These are phyloP conservation scores for Curvularia spicifera DNA, from an alignment of 2,329 filamentous ascomycete genomes.

Conservation along the genomic window DNA sequence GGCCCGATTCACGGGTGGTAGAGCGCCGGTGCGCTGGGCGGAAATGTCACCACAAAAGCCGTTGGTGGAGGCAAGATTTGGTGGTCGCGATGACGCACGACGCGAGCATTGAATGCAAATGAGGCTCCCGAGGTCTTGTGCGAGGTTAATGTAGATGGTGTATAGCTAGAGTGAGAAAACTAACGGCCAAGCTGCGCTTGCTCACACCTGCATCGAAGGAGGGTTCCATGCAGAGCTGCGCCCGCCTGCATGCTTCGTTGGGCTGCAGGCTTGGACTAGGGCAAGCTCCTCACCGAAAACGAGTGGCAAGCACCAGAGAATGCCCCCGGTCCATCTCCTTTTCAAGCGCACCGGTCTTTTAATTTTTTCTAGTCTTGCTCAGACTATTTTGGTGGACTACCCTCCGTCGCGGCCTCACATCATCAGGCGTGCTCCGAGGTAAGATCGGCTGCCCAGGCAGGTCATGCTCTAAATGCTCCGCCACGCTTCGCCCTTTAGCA, in stretches of 20 bases:
- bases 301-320: neutral
- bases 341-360: neutral
- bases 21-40: conserved; percentile 4
- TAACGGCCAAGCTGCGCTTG: neutral
- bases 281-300: neutral
- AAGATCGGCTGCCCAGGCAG: conserved; percentile 6
- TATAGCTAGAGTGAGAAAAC: neutral
- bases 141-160: neutral
- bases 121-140: conserved; percentile 18
- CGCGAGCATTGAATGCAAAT: conserved; percentile 13
- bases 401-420: neutral
- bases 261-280: neutral
- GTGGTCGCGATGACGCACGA: conserved; percentile 9
- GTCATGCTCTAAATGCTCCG: conserved; percentile 11
- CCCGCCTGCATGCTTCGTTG: conserved; percentile 1
- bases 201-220: neutral
- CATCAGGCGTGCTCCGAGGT: neutral
- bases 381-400: too few relatives aligned
- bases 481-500: conserved; percentile 10
- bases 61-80: neutral
- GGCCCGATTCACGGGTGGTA: conserved; percentile 13
- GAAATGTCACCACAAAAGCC: neutral
- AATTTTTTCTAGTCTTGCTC: neutral
- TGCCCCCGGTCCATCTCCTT: neutral
- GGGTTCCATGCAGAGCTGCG: neutral